phyloP scores from a whole-genome alignment of 1,284 basidiomycete genomes.

The Trichosporon sp. region DNA sequence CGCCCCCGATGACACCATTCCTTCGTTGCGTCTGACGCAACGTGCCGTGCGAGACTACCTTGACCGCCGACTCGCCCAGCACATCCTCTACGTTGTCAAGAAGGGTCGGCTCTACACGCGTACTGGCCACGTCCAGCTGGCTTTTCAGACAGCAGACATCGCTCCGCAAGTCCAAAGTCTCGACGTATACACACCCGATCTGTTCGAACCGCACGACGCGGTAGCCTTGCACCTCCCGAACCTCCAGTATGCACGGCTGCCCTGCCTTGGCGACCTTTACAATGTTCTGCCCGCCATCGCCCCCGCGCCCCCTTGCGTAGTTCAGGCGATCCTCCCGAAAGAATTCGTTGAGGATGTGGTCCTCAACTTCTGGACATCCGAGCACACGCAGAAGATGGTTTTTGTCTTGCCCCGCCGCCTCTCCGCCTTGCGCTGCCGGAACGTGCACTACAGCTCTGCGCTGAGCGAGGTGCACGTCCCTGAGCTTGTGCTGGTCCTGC shows the following conservation, averaged over 20 bases:
- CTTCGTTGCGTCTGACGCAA: neutral
- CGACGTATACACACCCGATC: neutral
- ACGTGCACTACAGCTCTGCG: neutral
- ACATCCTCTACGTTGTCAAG: neutral
- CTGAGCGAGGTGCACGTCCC: neutral
- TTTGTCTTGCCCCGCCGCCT: neutral
- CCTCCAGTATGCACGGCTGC: neutral
- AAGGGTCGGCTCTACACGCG: neutral
- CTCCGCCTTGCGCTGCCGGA: neutral
- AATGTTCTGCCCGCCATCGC: neutral
- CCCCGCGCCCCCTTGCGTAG: neutral
- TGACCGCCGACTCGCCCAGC: neutral
- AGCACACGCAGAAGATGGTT: neutral
- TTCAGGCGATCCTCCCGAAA: neutral
- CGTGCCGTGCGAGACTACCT: neutral
- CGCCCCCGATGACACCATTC: neutral
- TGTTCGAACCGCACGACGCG: slow-evolving; percentile 13
- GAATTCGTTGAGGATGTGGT: neutral
- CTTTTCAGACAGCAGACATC: neutral
- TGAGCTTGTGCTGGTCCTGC: neutral
- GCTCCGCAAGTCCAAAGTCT: neutral
- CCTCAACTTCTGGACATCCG: neutral
- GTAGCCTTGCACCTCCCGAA: neutral
- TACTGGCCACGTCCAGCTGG: neutral
- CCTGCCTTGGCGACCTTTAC: neutral